Conservation (phyloP, 2,329 filamentous ascomycete species). For the Metarhizium anisopliae region DNA sequence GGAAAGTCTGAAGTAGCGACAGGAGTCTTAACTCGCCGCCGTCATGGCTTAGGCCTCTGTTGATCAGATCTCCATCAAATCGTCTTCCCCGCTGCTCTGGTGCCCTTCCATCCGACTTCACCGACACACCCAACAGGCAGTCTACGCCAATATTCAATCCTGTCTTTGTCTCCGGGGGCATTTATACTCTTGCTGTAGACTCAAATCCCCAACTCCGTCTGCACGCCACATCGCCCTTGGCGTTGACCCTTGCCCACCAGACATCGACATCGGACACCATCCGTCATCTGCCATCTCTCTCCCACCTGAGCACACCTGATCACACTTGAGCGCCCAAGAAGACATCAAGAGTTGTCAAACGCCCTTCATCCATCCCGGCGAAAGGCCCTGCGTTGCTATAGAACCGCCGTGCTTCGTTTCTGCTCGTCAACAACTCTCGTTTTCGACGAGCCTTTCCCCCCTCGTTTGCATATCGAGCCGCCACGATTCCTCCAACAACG, state of each 20-base stretch:
- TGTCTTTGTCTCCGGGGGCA: neutral
- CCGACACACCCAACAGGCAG: neutral
- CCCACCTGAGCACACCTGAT: neutral
- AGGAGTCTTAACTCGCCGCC: neutral
- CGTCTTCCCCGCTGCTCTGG: neutral
- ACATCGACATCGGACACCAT: neutral
- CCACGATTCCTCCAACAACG: constrained; percentile 51
- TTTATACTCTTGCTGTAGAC: neutral
- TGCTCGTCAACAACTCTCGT: neutral
- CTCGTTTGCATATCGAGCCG: constrained; percentile 15
- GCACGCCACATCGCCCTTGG: too few species aligned
- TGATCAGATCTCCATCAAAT: neutral
- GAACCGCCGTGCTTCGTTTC: neutral
- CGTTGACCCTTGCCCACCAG: too few species aligned
- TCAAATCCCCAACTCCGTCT: neutral
- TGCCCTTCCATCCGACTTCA: neutral
- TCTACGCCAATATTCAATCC: neutral
- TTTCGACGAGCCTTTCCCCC: neutral
- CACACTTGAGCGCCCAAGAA: neutral
- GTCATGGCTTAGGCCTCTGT: constrained; percentile 7
- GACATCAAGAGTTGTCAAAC: neutral
- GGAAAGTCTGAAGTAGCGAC: too few species aligned
- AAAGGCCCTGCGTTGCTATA: neutral
- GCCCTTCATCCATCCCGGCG: neutral
- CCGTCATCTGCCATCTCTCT: neutral